Conservation (phyloP, 306 rosid genomes). For the Citrullus mucosospermus region DNA sequence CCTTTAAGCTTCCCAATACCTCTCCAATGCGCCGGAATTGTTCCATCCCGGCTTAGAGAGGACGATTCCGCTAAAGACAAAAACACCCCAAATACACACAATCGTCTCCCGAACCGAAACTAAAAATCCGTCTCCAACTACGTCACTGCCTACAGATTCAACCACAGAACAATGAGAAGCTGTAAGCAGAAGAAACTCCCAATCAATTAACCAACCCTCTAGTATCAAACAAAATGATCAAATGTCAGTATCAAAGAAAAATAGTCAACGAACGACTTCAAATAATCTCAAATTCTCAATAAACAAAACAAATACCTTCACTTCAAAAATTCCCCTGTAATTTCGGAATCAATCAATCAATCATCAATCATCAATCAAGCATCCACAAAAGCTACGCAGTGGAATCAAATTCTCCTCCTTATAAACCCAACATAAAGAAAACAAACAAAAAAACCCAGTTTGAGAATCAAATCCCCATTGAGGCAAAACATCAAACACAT, state of each 20-base stretch:
- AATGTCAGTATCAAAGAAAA: not conserved
- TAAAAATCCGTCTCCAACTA: not conserved
- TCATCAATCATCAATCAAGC: not conserved
- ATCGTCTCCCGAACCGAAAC: not conserved
- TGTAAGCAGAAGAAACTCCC: not conserved
- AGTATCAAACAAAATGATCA: not conserved
- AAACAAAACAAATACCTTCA: not conserved
- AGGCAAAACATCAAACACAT: not conserved
- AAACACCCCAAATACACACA: not conserved
- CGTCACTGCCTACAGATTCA: not conserved
- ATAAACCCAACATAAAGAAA: not conserved
- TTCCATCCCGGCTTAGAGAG: conserved; percentile 57
- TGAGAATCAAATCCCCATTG: not conserved
- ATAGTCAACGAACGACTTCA: not conserved
- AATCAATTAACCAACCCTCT: not conserved
- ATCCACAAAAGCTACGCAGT: not conserved
- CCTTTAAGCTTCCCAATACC: conserved; percentile 80
- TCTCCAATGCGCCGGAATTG: conserved; percentile 96
- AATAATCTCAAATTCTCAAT: not conserved
- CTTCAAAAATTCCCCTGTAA: not conserved
- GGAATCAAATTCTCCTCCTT: not conserved
- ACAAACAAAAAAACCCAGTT: not conserved
- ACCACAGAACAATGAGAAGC: not conserved
- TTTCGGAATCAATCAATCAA: not conserved
- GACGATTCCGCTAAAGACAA: not conserved